A percentile compares a stretch with the other conserved stretches of the same genome.
Evolutionary conservation across 805 yeast species (phyloP).

Genomic region (Suhomyces prunicola): DNA sequence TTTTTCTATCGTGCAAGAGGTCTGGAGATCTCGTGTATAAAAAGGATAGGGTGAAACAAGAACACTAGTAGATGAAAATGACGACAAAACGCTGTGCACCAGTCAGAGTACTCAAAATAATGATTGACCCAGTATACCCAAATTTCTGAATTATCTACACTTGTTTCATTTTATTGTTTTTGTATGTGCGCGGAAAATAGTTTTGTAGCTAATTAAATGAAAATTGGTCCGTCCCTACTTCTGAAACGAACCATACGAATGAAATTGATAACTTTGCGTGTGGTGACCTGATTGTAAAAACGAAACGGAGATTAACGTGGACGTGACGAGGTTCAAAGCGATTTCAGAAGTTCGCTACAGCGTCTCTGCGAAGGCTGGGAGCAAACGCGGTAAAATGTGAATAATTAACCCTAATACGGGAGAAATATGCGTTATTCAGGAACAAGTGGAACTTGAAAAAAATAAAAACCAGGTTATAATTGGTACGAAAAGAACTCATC

Average conservation of each 20-base stretch:
- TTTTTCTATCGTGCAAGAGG: constrained; percentile 6
- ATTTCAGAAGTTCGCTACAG: background rate
- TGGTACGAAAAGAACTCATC: background rate
- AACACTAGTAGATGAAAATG: constrained; percentile 16
- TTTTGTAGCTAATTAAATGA: background rate
- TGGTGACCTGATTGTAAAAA: too few relatives aligned
- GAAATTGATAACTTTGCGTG: too few relatives aligned
- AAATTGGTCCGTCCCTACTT: background rate
- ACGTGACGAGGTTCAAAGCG: background rate
- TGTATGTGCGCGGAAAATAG: background rate
- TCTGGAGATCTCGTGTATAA: constrained; percentile 11
- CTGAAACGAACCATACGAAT: background rate
- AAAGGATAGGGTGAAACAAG: constrained; percentile 7
- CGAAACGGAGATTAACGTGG: too few relatives aligned
- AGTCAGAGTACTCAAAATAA: constrained; percentile 46
- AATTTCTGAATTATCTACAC: constrained; percentile 35
- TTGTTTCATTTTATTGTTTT: constrained; percentile 6
- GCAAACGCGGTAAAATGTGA: background rate
- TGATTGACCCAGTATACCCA: constrained; percentile 48
- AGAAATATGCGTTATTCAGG: background rate
- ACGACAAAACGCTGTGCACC: constrained; percentile 53
- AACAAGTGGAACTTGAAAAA: background rate
- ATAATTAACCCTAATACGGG: background rate
- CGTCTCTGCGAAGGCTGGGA: background rate
- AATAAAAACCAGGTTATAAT: background rate